These are phyloP conservation scores for Podaxis carcinomalis DNA, from an alignment of 768 basidiomycete genomes.

Conservation along the genomic window DNA sequence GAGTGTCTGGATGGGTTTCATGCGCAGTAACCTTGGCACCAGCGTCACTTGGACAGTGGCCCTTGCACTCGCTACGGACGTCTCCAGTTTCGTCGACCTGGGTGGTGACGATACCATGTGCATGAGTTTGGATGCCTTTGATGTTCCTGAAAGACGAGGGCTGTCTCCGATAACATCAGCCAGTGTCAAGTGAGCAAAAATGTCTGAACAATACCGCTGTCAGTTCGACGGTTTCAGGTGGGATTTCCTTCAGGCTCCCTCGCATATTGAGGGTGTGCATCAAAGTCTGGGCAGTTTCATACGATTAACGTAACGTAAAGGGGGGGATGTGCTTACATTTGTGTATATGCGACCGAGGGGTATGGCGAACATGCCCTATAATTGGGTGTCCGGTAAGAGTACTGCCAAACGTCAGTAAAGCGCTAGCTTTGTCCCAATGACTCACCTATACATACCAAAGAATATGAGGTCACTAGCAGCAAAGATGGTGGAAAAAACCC, in stretches of 20 bases:
- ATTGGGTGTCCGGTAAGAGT: slow-evolving; percentile 27
- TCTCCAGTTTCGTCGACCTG: neutral
- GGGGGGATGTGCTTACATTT: slow-evolving; percentile 30
- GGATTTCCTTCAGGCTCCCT: neutral
- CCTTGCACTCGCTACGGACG: neutral
- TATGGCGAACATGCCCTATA: slow-evolving; percentile 31
- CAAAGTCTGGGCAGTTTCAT: neutral
- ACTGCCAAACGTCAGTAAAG: slow-evolving; percentile 7
- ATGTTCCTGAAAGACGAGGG: neutral
- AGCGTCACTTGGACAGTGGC: neutral
- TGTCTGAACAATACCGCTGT: neutral
- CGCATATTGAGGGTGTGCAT: neutral
- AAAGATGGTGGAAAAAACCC: slow-evolving; percentile 45
- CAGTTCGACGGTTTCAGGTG: neutral
- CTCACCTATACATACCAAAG: slow-evolving; percentile 16
- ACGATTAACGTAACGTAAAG: neutral
- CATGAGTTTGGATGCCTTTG: neutral
- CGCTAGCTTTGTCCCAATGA: neutral
- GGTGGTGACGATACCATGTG: neutral
- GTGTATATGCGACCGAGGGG: slow-evolving; percentile 41
- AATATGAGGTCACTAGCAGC: slow-evolving; percentile 45
- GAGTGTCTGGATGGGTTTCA: neutral
- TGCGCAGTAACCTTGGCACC: neutral
- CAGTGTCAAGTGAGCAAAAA: neutral
- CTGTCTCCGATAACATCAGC: neutral